A percentile compares a stretch with the other conserved stretches of the same genome.
phyloP scores from a whole-genome alignment of 2,329 filamentous ascomycete species.

The Neospermospora avenae region DNA sequence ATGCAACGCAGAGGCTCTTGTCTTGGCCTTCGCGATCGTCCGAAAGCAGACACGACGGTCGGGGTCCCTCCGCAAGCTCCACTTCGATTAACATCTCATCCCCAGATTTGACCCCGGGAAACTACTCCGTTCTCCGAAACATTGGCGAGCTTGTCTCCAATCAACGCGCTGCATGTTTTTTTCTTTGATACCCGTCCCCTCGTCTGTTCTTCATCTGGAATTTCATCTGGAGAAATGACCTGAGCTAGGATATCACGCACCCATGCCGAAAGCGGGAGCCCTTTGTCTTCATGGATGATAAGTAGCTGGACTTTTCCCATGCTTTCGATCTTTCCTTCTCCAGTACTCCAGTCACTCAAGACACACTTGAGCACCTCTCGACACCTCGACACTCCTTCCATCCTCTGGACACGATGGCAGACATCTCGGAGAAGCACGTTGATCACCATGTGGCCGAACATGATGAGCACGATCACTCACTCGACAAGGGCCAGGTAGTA shows the following conservation, averaged over 20 bases:
- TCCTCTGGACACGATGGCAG: conserved; percentile 17
- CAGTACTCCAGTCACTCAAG: conserved; percentile 13
- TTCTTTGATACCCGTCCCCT: conserved; percentile 2
- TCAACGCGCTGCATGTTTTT: conserved; percentile 1
- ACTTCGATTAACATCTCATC: conserved; percentile 7
- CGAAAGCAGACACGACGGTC: background rate
- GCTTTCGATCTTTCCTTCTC: conserved; percentile 7
- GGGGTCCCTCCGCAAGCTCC: conserved; percentile 2
- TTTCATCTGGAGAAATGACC: conserved; percentile 15
- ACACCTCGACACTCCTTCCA: conserved; percentile 9
- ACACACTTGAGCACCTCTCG: conserved; percentile 3
- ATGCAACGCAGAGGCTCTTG: background rate
- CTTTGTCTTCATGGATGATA: conserved; percentile 4
- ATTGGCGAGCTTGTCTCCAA: conserved; percentile 12
- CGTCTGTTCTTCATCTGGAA: conserved; percentile 15
- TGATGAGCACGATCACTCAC: conserved; percentile 9
- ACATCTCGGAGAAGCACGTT: conserved; percentile 17
- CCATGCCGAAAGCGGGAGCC: conserved; percentile 3
- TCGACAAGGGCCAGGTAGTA: conserved; percentile 14
- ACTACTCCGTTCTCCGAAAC: conserved; percentile 15
- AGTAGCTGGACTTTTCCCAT: conserved; percentile 9
- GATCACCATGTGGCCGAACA: conserved; percentile 4
- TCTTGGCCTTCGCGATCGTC: background rate
- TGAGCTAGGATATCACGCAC: conserved; percentile 1
- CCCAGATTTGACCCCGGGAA: conserved; percentile 20